These are phyloP conservation scores for Psilocybe cubensis DNA, from an alignment of 768 basidiomycete genomes.

Conservation along the genomic window DNA sequence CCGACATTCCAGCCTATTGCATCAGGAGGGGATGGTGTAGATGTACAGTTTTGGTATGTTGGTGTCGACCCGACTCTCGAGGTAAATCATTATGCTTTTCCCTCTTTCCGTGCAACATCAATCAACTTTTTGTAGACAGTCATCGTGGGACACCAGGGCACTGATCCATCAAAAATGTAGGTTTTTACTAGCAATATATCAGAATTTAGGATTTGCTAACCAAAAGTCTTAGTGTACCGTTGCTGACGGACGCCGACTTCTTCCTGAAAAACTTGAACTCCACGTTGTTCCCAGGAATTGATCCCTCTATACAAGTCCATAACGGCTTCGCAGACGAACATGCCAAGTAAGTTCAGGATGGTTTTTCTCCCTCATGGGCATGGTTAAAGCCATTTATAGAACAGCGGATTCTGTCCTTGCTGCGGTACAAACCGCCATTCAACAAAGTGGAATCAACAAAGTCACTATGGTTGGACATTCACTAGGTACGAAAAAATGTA, in stretches of 20 bases:
- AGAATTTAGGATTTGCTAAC: no score
- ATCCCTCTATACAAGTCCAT: constrained; percentile 42
- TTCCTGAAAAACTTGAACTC: constrained; percentile 34
- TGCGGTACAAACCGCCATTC: constrained; percentile 40
- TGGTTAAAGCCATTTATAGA: constrained; percentile 23
- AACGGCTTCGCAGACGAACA: constrained; percentile 47
- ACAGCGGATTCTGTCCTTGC: constrained; percentile 42
- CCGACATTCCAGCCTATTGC: constrained; percentile 49
- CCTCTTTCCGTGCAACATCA: neutral
- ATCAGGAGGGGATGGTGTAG: constrained; percentile 50
- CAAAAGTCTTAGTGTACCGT: constrained; percentile 30
- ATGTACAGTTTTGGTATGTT: constrained; percentile 50
- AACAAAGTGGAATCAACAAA: constrained; percentile 31
- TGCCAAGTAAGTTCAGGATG: constrained; percentile 33
- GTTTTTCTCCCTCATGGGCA: neutral
- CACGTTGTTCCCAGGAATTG: constrained; percentile 48
- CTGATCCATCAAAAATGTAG: constrained; percentile 37
- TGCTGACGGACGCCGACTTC: constrained; percentile 42
- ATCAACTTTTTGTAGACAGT: constrained; percentile 28
- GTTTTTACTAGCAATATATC: neutral
- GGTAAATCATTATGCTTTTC: constrained; percentile 17
- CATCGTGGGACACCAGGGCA: constrained; percentile 40
- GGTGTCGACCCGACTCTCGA: constrained; percentile 40
- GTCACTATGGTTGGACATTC: constrained; percentile 50
- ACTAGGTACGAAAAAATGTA: constrained; percentile 31